Conservation (phyloP, 2,329 filamentous ascomycete genomes). For the Penicillium sp. region DNA sequence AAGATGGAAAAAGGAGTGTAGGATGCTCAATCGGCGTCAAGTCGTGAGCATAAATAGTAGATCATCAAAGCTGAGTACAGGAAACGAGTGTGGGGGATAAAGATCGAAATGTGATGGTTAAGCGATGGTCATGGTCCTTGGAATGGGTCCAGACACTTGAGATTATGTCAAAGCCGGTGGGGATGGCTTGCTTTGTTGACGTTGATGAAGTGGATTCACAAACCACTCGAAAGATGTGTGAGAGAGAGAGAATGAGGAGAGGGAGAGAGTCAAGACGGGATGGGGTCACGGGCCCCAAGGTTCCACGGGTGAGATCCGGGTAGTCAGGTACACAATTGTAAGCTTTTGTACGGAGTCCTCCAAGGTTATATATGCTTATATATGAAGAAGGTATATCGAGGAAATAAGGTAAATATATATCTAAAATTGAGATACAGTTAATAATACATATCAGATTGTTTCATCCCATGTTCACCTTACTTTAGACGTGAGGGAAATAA, state of each 20-base stretch:
- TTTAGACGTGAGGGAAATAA: conserved; percentile 3
- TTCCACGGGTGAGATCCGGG: conserved; percentile 5
- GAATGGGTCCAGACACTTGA: conserved; percentile 7
- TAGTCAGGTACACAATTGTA: no score
- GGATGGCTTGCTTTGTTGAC: neutral
- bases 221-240: neutral
- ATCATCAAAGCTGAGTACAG: conserved; percentile 24
- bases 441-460: neutral
- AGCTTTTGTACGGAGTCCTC: no score
- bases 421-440: no score
- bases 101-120: conserved; percentile 14
- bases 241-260: neutral
- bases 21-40: conserved; percentile 35
- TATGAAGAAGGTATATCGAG: no score
- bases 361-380: no score
- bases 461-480: conserved; percentile 12
- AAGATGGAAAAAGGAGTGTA: conserved; percentile 26
- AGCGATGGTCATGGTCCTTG: conserved; percentile 26
- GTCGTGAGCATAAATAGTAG: conserved; percentile 34
- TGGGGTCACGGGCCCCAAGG: conserved; percentile 13
- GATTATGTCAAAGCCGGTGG: neutral
- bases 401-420: no score
- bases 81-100: conserved; percentile 18
- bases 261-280: no score
- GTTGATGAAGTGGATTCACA: neutral